Percentiles rank a stretch among this genome's conserved stretches.
Conservation (phyloP, 768 basidiomycete species). For the Suillus weaverae region DNA sequence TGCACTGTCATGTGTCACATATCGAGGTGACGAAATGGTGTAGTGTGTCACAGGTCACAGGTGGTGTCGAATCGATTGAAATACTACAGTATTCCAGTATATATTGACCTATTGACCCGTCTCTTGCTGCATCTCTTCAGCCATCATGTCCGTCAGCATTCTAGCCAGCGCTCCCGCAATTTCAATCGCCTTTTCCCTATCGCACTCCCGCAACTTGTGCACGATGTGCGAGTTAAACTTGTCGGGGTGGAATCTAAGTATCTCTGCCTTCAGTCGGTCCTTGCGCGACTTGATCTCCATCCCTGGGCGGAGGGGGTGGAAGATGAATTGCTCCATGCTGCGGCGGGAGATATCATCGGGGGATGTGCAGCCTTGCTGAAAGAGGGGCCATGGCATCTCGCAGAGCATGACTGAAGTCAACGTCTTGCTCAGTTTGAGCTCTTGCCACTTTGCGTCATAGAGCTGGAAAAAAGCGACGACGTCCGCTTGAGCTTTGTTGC, state of each 20-base stretch:
- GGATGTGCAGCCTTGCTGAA: constrained; percentile 21
- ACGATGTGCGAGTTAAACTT: constrained; percentile 44
- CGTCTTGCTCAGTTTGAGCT: constrained; percentile 26
- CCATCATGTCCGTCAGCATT: constrained; percentile 40
- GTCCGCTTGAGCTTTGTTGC: constrained; percentile 10
- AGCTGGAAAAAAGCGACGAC: constrained; percentile 16
- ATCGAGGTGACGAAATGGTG: no score
- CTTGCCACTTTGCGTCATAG: constrained; percentile 40
- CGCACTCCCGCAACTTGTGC: constrained; percentile 32
- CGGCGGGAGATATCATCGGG: constrained; percentile 36
- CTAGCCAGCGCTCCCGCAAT: constrained; percentile 41
- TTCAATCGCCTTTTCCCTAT: constrained; percentile 35
- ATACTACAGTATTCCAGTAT: background rate
- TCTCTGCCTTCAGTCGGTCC: constrained; percentile 43
- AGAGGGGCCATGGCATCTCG: constrained; percentile 48
- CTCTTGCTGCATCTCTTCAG: constrained; percentile 10
- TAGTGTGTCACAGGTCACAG: no score
- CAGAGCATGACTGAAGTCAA: constrained; percentile 25
- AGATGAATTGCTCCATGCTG: constrained; percentile 40
- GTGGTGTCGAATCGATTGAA: no score
- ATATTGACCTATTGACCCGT: background rate
- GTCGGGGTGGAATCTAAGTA: constrained; percentile 58
- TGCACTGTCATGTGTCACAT: no score
- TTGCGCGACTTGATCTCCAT: constrained; percentile 31
- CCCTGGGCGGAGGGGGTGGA: constrained; percentile 34